Conservation (phyloP, 768 basidiomycete species). For the Boletus subcaerulescens region DNA sequence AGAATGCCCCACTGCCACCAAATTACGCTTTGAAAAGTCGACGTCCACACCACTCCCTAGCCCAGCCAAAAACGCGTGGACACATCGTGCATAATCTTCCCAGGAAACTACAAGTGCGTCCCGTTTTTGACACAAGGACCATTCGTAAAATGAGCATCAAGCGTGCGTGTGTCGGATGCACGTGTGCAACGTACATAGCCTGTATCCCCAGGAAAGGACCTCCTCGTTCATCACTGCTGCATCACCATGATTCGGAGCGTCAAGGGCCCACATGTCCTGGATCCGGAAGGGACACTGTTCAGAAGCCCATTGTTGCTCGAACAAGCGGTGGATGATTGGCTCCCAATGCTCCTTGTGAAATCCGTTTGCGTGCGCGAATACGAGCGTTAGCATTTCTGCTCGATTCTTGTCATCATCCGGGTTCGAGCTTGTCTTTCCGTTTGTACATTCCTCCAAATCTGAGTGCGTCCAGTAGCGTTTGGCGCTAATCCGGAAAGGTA, state of each 20-base stretch:
- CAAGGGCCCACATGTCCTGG: background rate
- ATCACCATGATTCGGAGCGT: background rate
- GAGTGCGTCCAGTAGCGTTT: background rate
- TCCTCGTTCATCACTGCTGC: background rate
- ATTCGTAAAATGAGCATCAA: no score
- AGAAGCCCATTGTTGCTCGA: background rate
- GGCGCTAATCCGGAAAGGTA: background rate
- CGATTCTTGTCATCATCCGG: no score
- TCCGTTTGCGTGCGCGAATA: conserved; percentile 3
- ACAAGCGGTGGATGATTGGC: background rate
- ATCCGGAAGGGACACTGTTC: background rate
- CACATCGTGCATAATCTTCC: conserved; percentile 3
- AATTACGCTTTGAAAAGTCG: conserved; percentile 10
- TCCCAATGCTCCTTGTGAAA: conserved; percentile 15
- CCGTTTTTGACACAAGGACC: background rate
- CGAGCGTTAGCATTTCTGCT: background rate
- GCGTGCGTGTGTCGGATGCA: background rate
- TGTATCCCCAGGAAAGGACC: background rate
- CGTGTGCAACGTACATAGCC: background rate
- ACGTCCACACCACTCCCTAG: conserved; percentile 3
- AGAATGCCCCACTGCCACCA: conserved; percentile 5
- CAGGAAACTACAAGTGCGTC: background rate
- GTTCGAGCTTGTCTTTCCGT: no score
- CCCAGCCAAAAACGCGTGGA: conserved; percentile 7
- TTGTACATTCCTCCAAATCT: no score